phyloP scores from a whole-genome alignment of 2,329 filamentous ascomycete genomes.

The Fusarium secorum region DNA sequence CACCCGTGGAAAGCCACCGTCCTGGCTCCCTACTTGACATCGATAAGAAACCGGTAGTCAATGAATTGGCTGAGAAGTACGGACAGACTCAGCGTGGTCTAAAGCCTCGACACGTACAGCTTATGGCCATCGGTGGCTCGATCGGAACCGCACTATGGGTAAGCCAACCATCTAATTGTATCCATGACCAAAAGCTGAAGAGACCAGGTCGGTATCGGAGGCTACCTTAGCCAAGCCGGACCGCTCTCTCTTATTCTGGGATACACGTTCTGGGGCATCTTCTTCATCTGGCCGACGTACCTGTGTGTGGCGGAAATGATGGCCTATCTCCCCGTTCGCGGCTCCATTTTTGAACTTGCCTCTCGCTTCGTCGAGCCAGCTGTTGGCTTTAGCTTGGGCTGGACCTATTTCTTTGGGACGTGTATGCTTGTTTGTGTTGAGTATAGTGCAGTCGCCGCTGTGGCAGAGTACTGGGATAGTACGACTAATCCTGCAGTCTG shows the following conservation, averaged over 20 bases:
- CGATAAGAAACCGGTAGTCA: not conserved
- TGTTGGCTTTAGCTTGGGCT: not conserved
- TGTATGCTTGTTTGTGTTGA: not conserved
- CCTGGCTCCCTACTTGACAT: not conserved
- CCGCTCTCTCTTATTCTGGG: not conserved
- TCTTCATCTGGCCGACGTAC: not conserved
- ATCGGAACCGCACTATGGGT: constrained; percentile 55
- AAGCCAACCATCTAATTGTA: not conserved
- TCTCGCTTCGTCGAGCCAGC: not conserved
- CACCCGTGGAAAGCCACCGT: not conserved
- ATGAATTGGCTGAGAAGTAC: constrained; percentile 29
- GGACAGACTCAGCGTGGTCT: constrained; percentile 46
- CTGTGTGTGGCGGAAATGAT: not conserved
- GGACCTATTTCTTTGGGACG: not conserved
- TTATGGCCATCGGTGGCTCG: constrained; percentile 58
- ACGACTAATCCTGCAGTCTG: not conserved
- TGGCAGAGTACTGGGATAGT: not conserved
- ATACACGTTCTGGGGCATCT: not conserved
- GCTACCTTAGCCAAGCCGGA: not conserved
- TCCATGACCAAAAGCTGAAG: accelerated
- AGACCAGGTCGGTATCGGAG: not conserved
- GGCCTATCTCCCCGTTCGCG: not conserved
- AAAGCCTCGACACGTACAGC: constrained; percentile 54
- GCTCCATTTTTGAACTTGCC: not conserved
- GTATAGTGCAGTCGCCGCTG: not conserved